Evolutionary conservation across 768 basidiomycete species (phyloP).

Genomic region (Pleurotus salmoneostramineus): DNA sequence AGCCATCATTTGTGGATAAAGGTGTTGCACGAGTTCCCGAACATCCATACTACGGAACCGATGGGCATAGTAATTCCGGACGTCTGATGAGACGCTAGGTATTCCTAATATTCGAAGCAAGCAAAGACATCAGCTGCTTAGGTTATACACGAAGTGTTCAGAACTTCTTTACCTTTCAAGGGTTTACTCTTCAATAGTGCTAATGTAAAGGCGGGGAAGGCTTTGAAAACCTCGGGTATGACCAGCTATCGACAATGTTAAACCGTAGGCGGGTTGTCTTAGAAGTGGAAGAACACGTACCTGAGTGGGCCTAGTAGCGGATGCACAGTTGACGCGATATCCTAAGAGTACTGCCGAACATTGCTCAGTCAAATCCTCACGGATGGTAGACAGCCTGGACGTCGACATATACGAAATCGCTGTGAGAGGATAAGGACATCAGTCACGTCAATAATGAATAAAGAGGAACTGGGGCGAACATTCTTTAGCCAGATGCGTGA

Average conservation of each 20-base stretch:
- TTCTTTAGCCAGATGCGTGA: slow-evolving; percentile 72
- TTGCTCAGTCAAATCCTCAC: slow-evolving; percentile 81
- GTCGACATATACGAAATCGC: slow-evolving; percentile 64
- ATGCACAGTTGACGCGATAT: slow-evolving; percentile 87
- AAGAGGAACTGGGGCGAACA: slow-evolving; percentile 26
- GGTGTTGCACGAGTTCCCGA: slow-evolving; percentile 64
- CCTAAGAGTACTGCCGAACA: slow-evolving; percentile 80
- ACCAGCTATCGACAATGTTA: slow-evolving; percentile 59
- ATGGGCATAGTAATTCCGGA: slow-evolving; percentile 83
- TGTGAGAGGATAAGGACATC: slow-evolving; percentile 21
- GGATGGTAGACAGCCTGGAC: slow-evolving; percentile 66
- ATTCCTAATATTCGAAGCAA: slow-evolving; percentile 35
- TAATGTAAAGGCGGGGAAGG: slow-evolving; percentile 77
- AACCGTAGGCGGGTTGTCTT: background rate
- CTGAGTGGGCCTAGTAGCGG: slow-evolving; percentile 73
- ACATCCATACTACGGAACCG: slow-evolving; percentile 69
- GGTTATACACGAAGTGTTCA: background rate
- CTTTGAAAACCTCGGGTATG: slow-evolving; percentile 89
- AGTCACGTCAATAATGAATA: too few relatives aligned
- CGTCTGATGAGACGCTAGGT: slow-evolving; percentile 88
- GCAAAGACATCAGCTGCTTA: background rate
- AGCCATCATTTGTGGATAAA: slow-evolving; percentile 88
- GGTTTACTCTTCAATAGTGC: slow-evolving; percentile 87
- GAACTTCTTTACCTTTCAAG: slow-evolving; percentile 66
- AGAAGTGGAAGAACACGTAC: slow-evolving; percentile 30